Percentiles rank a stretch among this genome's conserved stretches.
Conservation (phyloP, 148 eudicot species). For the Amaranthus palmeri region DNA sequence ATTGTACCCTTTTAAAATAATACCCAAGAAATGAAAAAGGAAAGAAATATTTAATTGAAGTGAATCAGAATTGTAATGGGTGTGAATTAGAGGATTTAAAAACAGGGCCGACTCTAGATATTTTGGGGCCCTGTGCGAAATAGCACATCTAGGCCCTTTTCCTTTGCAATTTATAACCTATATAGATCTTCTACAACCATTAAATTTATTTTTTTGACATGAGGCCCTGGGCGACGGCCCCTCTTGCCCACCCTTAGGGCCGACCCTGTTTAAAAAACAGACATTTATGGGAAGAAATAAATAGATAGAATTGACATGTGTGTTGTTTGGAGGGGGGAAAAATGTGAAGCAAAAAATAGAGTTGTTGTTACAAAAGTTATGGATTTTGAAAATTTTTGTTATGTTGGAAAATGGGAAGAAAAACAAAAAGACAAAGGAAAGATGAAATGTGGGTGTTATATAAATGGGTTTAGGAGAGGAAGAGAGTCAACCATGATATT, state of each 20-base stretch:
- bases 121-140: too few species aligned
- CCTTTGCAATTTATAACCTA: too few species aligned
- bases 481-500: not conserved
- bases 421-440: not conserved
- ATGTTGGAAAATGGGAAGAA: constrained; percentile 14
- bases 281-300: too few species aligned
- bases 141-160: too few species aligned
- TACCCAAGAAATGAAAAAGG: constrained; percentile 1
- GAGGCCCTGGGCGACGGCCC: too few species aligned
- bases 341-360: constrained; percentile 2
- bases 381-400: constrained; percentile 2
- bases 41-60: not conserved
- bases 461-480: not conserved
- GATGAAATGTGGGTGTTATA: not conserved
- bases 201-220: too few species aligned
- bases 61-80: not conserved
- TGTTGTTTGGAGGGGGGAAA: not conserved
- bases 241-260: too few species aligned
- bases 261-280: too few species aligned
- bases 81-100: not conserved
- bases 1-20: not conserved
- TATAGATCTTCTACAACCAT: too few species aligned
- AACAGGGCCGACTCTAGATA: too few species aligned
- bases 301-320: not conserved
- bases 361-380: not conserved